Percentiles rank a stretch among this genome's conserved stretches.
Evolutionary conservation across 2,329 filamentous ascomycete genomes (phyloP).

Genomic region (Trichoderma pleuroti): DNA sequence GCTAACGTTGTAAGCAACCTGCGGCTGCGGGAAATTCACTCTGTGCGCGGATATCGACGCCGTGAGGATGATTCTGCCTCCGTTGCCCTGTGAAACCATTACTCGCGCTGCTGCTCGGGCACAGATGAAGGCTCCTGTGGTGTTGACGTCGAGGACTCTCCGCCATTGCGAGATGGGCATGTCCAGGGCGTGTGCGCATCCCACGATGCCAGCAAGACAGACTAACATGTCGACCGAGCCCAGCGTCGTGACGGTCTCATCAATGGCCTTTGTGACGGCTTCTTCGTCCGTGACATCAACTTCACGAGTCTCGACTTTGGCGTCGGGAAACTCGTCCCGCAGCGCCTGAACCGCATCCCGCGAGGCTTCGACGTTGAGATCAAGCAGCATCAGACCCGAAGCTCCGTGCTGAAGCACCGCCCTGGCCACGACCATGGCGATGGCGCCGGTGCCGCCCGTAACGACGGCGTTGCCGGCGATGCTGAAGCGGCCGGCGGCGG

Average conservation of each 20-base stretch:
- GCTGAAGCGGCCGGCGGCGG: constrained; percentile 30
- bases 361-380: constrained; percentile 47
- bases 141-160: constrained; percentile 66
- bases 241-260: constrained; percentile 6
- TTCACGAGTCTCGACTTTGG: constrained; percentile 14
- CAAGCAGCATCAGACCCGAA: constrained; percentile 56
- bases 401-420: constrained; percentile 68
- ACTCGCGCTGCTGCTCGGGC: constrained; percentile 58
- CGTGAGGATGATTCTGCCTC: constrained; percentile 63
- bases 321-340: constrained; percentile 23
- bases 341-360: constrained; percentile 23
- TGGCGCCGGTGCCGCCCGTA: constrained; percentile 49
- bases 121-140: constrained; percentile 66
- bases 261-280: constrained; percentile 19
- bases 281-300: constrained; percentile 25
- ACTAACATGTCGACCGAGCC: constrained; percentile 26
- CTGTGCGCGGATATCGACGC: constrained; percentile 65
- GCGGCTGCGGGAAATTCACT: constrained; percentile 70
- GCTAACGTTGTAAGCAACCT: constrained; percentile 67
- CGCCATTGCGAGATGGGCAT: constrained; percentile 48
- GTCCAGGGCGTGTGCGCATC: constrained; percentile 57
- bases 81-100: constrained; percentile 49
- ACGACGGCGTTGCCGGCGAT: constrained; percentile 31
- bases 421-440: constrained; percentile 47
- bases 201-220: constrained; percentile 59